Conservation (phyloP, 179 eudicot species). For the Corrigiola litoralis region DNA sequence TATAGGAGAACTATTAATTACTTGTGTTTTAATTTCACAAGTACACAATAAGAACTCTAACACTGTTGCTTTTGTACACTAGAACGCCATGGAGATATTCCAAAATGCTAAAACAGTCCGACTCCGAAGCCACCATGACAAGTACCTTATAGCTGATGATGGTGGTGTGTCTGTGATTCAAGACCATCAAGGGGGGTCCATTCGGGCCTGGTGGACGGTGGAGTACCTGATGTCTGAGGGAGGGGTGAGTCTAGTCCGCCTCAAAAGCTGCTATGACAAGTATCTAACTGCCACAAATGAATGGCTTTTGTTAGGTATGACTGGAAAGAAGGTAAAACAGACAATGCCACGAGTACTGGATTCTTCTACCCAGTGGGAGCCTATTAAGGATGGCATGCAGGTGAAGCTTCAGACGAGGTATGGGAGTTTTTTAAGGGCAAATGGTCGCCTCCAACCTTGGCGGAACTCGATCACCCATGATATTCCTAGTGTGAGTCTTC, state of each 20-base stretch:
- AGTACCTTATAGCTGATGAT: constrained; percentile 44
- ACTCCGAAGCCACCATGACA: constrained; percentile 42
- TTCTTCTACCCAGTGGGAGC: constrained; percentile 45
- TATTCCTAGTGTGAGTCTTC: constrained; percentile 23
- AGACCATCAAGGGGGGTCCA: constrained; percentile 28
- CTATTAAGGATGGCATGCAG: constrained; percentile 22
- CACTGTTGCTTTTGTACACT: too few species aligned
- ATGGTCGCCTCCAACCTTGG: constrained; percentile 41
- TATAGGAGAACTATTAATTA: too few species aligned
- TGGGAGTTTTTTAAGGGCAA: constrained; percentile 35
- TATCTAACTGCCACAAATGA: constrained; percentile 70
- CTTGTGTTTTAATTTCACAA: too few species aligned
- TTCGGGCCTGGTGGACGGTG: constrained; percentile 41
- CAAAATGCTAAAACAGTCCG: constrained; percentile 49
- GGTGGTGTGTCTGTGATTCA: constrained; percentile 43
- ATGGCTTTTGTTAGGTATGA: constrained; percentile 64
- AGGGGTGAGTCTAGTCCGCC: constrained; percentile 35
- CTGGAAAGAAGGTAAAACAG: constrained; percentile 73
- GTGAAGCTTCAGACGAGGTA: constrained; percentile 28
- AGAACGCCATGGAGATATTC: too few species aligned
- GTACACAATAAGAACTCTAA: too few species aligned
- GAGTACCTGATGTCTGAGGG: constrained; percentile 25
- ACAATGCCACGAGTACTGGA: constrained; percentile 47
- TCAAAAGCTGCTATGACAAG: constrained; percentile 59
- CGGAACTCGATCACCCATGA: constrained; percentile 38